A percentile compares a stretch with the other conserved stretches of the same genome.
Conservation (phyloP, 441 rosid species). For the Iberis amara region DNA sequence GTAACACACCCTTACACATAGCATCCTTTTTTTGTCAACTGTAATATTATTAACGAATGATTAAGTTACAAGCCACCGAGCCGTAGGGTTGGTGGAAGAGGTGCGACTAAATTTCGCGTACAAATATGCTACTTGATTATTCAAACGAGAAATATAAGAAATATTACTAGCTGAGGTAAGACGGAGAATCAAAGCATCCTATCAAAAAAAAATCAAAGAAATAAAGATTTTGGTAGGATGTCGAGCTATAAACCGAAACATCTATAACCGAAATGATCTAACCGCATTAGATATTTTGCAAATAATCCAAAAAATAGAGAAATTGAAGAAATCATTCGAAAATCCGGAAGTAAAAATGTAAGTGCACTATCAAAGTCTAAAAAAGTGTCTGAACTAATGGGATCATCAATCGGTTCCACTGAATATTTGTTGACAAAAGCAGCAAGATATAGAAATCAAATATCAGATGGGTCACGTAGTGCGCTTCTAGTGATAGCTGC, state of each 20-base stretch:
- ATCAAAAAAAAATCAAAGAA: conserved; percentile 18
- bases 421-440: neutral
- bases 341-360: conserved; percentile 16
- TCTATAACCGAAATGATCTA: conserved; percentile 21
- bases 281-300: conserved; percentile 29
- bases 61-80: no score
- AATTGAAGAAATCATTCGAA: conserved; percentile 3
- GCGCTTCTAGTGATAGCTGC: conserved; percentile 33
- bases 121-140: no score
- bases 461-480: conserved; percentile 24
- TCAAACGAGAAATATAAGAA: no score
- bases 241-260: conserved; percentile 15
- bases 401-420: neutral
- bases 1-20: neutral
- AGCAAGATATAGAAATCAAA: conserved; percentile 11
- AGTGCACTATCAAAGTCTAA: neutral
- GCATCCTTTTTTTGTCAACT: neutral
- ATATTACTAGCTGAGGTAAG: no score
- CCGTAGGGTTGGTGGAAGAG: no score
- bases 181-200: conserved; percentile 8
- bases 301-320: neutral
- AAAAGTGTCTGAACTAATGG: neutral
- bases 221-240: conserved; percentile 15
- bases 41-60: no score
- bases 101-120: no score